Base-by-base conservation (phyloP, 2,329 filamentous ascomycete species). In the Coniochaeta prunicola region DNA sequence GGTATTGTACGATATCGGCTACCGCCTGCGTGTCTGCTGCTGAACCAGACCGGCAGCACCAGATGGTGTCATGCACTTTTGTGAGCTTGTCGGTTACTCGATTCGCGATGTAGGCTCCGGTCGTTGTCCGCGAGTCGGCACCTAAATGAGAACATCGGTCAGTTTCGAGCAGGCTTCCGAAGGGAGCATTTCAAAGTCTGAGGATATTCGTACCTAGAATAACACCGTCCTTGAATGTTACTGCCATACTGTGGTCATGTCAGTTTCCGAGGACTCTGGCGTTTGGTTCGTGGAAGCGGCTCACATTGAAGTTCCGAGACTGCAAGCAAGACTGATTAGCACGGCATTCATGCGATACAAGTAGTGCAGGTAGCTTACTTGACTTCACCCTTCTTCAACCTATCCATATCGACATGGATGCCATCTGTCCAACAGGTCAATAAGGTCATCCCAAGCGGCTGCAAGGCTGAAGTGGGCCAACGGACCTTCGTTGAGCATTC, bases 31-130 rank as follows among this genome's bases (percentile, higher is more conserved):
- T 99, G 72, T 99, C 94, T 66, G 94, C 94, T 33, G 94, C 94
- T 28, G 94, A 99, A 57, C 94, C 94, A 62, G 94, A 97, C 70
- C 94, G 89, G 80, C 94, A 99, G 80, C 94, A 99, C 94, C 94
- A 99, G 77, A 99, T 97, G 60, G 93, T 97, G 76, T 99, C 94
- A 78, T 96, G 90, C 62, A 99, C 93, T 80, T 92, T 90, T 69
- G 94, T 99, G 73, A 99, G 87, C 82, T 99, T 99, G 83, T 99
- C 94, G 64, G 94, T 99, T 65, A 99, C 94, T 81, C 94, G 89
- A 77, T 99, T 99, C 69, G 94, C 94, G 72, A 99, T 97, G 83
- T 97, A 99, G 68, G 93, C 87, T 69, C 94, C 94, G 58, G 93
- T 99, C 53, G 94, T 99, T 65, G 94, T 99, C 80, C 94, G 87